phyloP scores from a whole-genome alignment of 169 alveolate species.

The Plasmodium fragile region DNA sequence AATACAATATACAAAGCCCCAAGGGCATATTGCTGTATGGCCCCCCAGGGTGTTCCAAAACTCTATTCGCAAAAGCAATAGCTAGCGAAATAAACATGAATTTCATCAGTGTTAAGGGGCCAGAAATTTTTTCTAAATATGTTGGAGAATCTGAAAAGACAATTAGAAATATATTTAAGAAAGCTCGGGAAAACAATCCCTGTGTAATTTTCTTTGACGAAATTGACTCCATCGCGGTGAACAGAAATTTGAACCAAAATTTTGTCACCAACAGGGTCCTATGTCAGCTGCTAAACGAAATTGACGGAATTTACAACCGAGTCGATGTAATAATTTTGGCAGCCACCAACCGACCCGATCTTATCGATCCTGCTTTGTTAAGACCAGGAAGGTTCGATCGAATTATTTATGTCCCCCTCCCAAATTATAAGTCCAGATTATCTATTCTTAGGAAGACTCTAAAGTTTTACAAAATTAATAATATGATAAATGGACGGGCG shows the following conservation, averaged over 20 bases:
- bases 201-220: slow-evolving; percentile 99
- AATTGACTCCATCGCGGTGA: slow-evolving; percentile 94
- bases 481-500: background rate
- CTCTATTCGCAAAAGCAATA: slow-evolving; percentile 99
- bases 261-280: slow-evolving; percentile 96
- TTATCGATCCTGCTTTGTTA: slow-evolving; percentile 96
- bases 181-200: slow-evolving; percentile 97
- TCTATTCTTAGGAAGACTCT: slow-evolving; percentile 91
- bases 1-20: slow-evolving; percentile 94
- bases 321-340: slow-evolving; percentile 96
- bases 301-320: slow-evolving; percentile 96
- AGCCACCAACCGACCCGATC: slow-evolving; percentile 99
- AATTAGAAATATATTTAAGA: slow-evolving; percentile 95
- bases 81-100: slow-evolving; percentile 98
- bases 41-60: slow-evolving; percentile 99
- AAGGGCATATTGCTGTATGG: slow-evolving; percentile 98
- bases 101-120: slow-evolving; percentile 99
- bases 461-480: slow-evolving; percentile 39
- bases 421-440: slow-evolving; percentile 94
- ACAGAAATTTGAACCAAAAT: slow-evolving; percentile 66
- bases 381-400: slow-evolving; percentile 99
- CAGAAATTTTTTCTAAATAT: slow-evolving; percentile 99
- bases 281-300: slow-evolving; percentile 97
- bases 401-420: slow-evolving; percentile 97
- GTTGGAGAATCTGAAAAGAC: slow-evolving; percentile 99